Evolutionary conservation across 257 asterid species (phyloP).

Genomic region (Knoxia roxburghii): DNA sequence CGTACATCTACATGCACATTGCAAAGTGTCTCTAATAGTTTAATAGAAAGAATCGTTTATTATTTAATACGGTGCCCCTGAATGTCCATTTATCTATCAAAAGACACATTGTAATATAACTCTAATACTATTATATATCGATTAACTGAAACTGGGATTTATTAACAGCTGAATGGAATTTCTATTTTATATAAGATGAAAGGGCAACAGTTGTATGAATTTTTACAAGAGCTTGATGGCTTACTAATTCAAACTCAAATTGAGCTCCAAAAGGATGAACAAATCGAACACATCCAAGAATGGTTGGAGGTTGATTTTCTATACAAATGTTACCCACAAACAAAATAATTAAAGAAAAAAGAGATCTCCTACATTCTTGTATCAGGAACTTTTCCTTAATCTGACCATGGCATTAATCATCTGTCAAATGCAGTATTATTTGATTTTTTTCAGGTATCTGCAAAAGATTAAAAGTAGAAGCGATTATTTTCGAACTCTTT

Average conservation of each 20-base stretch:
- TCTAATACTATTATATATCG: no score
- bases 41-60: no score
- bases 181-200: no score
- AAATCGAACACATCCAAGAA: not conserved
- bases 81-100: no score
- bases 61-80: no score
- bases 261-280: not conserved
- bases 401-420: not conserved
- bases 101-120: no score
- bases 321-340: not conserved
- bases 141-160: no score
- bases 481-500: not conserved
- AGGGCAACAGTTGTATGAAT: not conserved
- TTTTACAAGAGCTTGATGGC: not conserved
- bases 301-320: not conserved
- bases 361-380: not conserved
- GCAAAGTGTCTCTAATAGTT: no score
- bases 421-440: not conserved
- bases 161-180: not conserved
- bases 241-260: not conserved
- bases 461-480: not conserved
- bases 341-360: not conserved
- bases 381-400: not conserved
- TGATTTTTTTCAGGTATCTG: conserved; percentile 1
- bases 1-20: no score